Percentiles rank a stretch among this genome's conserved stretches.
phyloP scores from a whole-genome alignment of 2,329 filamentous ascomycete genomes.

The Truncatella angustata region DNA sequence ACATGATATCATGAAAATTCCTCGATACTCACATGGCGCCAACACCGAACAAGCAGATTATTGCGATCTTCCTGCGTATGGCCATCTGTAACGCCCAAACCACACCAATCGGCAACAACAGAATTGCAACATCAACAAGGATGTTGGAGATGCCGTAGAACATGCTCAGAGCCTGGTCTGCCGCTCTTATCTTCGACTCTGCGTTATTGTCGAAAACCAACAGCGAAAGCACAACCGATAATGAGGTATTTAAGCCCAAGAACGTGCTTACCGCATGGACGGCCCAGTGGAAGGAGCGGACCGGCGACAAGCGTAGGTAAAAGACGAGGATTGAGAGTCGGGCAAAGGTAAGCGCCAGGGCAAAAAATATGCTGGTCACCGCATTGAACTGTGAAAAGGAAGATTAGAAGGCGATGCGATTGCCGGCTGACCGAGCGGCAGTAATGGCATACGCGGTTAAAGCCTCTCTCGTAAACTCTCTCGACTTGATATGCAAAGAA shows the following conservation, averaged over 20 bases:
- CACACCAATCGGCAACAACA: constrained; percentile 3
- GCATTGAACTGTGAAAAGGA: neutral
- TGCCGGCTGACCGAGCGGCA: neutral
- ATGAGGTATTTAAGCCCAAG: neutral
- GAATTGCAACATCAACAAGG: constrained; percentile 6
- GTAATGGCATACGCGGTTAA: neutral
- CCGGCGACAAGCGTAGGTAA: constrained; percentile 6
- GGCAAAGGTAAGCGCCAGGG: neutral
- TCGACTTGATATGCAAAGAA: no score
- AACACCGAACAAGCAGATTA: constrained; percentile 2
- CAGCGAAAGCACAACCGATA: neutral
- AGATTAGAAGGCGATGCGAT: neutral
- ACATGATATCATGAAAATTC: neutral
- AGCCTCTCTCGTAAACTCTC: neutral
- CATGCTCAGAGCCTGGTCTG: constrained; percentile 5
- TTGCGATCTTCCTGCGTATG: constrained; percentile 2
- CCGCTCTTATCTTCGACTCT: neutral
- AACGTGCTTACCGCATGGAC: constrained; percentile 1
- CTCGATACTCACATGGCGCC: constrained; percentile 7
- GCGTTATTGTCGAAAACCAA: neutral
- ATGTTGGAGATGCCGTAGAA: constrained; percentile 14
- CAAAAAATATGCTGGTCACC: constrained; percentile 7
- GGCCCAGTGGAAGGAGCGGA: constrained; percentile 2
- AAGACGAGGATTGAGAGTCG: constrained; percentile 7
- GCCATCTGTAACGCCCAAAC: constrained; percentile 8